Conservation (phyloP, 768 basidiomycete genomes). For the Paxillus involutus region DNA sequence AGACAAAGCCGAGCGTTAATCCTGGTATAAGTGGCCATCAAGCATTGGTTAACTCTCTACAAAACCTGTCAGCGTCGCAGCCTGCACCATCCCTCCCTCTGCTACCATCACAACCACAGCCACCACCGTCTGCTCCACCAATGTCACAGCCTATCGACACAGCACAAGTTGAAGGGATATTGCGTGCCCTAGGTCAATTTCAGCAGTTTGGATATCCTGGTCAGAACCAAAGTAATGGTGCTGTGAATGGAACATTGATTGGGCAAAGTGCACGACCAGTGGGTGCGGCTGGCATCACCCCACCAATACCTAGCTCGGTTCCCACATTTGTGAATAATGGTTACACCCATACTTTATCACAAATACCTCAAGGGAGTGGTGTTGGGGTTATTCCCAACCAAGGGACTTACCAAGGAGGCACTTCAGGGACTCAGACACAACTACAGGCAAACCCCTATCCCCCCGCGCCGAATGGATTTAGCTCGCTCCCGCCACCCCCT, state of each 20-base stretch:
- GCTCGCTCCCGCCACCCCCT: background rate
- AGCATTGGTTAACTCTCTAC: background rate
- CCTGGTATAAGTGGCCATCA: background rate
- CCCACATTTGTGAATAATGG: background rate
- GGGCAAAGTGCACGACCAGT: background rate
- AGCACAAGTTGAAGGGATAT: slow-evolving; percentile 10
- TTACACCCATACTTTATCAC: background rate
- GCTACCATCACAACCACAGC: background rate
- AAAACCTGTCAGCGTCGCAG: background rate
- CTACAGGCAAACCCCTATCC: background rate
- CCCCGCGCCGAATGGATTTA: background rate
- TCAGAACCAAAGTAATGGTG: background rate
- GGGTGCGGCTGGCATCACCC: background rate
- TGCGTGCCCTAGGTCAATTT: slow-evolving; percentile 14
- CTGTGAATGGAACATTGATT: background rate
- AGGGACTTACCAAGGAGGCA: slow-evolving; percentile 1
- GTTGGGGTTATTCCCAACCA: slow-evolving; percentile 1
- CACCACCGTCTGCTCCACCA: background rate
- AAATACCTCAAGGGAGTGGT: slow-evolving; percentile 5
- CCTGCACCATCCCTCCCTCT: background rate
- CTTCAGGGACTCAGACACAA: background rate
- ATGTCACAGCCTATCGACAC: slow-evolving; percentile 5
- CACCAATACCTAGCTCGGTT: background rate
- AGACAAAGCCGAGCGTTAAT: background rate
- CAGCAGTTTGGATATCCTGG: slow-evolving; percentile 3